Percentiles rank a stretch among this genome's conserved stretches.
Evolutionary conservation across 164 flowering plant species (phyloP).

Genomic region (Vitis vinifera): DNA sequence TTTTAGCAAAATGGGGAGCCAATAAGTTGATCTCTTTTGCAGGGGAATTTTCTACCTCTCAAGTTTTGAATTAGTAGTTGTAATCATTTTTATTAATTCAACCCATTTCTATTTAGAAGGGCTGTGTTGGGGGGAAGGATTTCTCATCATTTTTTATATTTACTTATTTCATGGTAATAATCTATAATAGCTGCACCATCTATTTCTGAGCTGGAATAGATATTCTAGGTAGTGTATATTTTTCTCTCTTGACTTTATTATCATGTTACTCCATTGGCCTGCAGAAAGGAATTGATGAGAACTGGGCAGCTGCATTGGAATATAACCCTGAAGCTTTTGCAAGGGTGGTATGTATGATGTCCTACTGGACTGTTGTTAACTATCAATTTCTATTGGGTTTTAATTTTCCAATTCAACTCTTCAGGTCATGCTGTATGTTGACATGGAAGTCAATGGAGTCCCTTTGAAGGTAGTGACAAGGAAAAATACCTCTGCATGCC

Average conservation of each 20-base stretch:
- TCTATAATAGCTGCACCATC: background rate
- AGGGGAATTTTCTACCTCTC: no score
- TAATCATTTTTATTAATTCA: no score
- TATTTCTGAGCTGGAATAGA: background rate
- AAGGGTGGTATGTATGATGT: slow-evolving; percentile 70
- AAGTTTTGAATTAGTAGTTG: no score
- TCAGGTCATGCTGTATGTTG: slow-evolving; percentile 96
- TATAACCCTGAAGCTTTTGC: slow-evolving; percentile 98
- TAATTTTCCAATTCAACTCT: slow-evolving; percentile 1
- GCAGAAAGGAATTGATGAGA: slow-evolving; percentile 99
- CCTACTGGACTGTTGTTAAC: background rate
- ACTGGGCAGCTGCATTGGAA: slow-evolving; percentile 96
- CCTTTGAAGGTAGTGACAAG: slow-evolving; percentile 74
- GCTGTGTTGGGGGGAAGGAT: no score
- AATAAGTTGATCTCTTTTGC: no score
- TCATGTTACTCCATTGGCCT: slow-evolving; percentile 4
- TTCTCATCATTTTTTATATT: no score
- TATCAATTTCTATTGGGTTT: background rate
- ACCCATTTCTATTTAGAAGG: background rate
- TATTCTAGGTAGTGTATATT: background rate
- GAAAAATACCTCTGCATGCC: background rate
- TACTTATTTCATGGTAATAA: background rate
- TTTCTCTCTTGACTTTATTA: background rate
- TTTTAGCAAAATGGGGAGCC: no score
- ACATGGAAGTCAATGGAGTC: slow-evolving; percentile 98